A percentile compares a stretch with the other conserved stretches of the same genome.
Evolutionary conservation across 1,284 basidiomycete genomes (phyloP).

Genomic region (Cutaneotrichosporon sp.): DNA sequence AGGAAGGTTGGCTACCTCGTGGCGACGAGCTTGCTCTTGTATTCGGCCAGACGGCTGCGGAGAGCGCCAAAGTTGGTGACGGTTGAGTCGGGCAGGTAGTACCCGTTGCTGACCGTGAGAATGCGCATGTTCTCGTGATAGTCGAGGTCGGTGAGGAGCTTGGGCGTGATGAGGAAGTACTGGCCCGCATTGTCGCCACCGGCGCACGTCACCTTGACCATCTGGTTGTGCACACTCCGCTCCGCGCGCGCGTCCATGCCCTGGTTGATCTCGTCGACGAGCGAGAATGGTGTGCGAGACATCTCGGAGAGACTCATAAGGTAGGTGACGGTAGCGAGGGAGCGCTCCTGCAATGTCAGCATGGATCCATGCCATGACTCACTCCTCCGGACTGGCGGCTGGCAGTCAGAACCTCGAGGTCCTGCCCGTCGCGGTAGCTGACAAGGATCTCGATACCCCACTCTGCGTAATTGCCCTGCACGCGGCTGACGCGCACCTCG

Average conservation of each 20-base stretch:
- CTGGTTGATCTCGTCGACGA: conserved; percentile 98
- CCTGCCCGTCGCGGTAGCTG: conserved; percentile 90
- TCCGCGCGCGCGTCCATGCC: conserved; percentile 97
- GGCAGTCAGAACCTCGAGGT: conserved; percentile 79
- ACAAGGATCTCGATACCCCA: conserved; percentile 98
- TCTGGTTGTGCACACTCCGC: conserved; percentile 90
- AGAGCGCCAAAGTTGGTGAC: conserved; percentile 35
- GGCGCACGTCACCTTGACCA: conserved; percentile 91
- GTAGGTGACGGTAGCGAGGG: conserved; percentile 94
- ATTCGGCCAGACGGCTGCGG: conserved; percentile 30
- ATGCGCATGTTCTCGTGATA: conserved; percentile 93
- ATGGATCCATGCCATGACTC: conserved; percentile 58
- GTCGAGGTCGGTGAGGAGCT: conserved; percentile 82
- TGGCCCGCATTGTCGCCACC: conserved; percentile 71
- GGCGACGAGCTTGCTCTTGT: conserved; percentile 20
- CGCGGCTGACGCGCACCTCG: conserved; percentile 73
- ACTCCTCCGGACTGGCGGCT: conserved; percentile 96
- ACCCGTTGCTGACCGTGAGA: conserved; percentile 92
- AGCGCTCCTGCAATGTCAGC: too few relatives aligned
- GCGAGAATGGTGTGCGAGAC: conserved; percentile 87
- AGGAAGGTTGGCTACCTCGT: neutral
- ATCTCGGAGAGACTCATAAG: conserved; percentile 92
- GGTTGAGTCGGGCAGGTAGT: conserved; percentile 56
- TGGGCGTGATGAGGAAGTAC: conserved; percentile 98
- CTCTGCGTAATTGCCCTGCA: conserved; percentile 78